Conservation (phyloP, 1,139 yeast genomes). For the Suhomyces bribrorum region DNA sequence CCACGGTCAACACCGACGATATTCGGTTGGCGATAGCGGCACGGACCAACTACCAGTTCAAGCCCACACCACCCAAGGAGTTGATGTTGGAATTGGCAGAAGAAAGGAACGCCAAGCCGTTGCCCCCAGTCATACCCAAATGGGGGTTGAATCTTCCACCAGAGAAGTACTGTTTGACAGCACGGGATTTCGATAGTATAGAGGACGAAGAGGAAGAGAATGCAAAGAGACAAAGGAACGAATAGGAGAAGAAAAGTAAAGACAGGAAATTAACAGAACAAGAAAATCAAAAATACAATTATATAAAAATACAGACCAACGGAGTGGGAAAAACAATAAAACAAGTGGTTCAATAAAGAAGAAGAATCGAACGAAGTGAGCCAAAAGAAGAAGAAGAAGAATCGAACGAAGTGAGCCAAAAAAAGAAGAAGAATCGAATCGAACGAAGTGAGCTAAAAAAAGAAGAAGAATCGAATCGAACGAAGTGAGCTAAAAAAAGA, state of each 20-base stretch:
- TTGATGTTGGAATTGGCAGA: slow-evolving; percentile 85
- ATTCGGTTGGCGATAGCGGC: slow-evolving; percentile 91
- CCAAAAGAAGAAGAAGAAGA: too few relatives aligned
- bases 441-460: too few relatives aligned
- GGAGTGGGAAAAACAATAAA: too few relatives aligned
- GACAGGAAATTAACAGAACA: background rate
- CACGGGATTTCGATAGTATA: slow-evolving; percentile 64
- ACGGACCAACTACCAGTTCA: slow-evolving; percentile 89
- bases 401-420: too few relatives aligned
- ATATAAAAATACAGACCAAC: background rate
- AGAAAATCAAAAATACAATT: background rate
- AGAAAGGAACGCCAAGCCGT: slow-evolving; percentile 83
- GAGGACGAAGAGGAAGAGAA: slow-evolving; percentile 33
- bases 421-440: too few relatives aligned
- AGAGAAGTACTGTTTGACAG: slow-evolving; percentile 92
- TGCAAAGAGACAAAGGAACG: slow-evolving; percentile 8
- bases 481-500: too few relatives aligned
- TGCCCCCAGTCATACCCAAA: slow-evolving; percentile 89
- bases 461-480: too few relatives aligned
- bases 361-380: too few relatives aligned
- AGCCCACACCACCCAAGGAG: slow-evolving; percentile 95
- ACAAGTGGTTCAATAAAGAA: too few relatives aligned
- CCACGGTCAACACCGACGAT: slow-evolving; percentile 79
- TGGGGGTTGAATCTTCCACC: slow-evolving; percentile 97
- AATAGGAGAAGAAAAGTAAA: background rate